Base-by-base conservation (phyloP, 768 basidiomycete genomes). In the Boletus edulis region DNA sequence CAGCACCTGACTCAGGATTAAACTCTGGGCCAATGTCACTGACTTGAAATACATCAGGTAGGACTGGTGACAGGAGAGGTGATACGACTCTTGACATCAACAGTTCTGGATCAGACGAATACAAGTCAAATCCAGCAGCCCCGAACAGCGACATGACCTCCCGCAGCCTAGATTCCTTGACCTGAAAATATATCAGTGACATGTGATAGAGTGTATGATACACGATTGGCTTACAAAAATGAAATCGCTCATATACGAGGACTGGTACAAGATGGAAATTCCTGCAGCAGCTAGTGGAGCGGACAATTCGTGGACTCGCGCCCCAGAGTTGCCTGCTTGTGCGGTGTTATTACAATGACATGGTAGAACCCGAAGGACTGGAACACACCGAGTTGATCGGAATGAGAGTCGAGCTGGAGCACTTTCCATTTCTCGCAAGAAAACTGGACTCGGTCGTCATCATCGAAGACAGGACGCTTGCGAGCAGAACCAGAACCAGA, bases 211-310 rank as follows among this genome's bases (percentile, higher is more conserved):
- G 41, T 3, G 15, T 13, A 42, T 44, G 10, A n/a, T 37, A 11
- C 15, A 20, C n/a, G 29, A 29, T 32, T 38, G 53, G 73, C 85
- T 60, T 63, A 90, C 88, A 59, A 91, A 84, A 54, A 91, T 87
- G 65, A 87, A 91, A 69, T 91, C 89, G 61, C 87, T 85, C 80
- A 82, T 84, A 68, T 91, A 91, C 3, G 88, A 88, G 6, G 87
- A 89, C 65, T 89, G 87, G 68, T 91, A 92, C 14, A 91, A 74
- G 46, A 92, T 91, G 32, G 86, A 88, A 37, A 92, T 89, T 3
- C 87, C 87, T 37, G 85, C 86, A 13, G 82, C 84, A 12, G 88
- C 87, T 18, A 92, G 73, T 32, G 85, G 87, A 15, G 86, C 84
- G 20, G 90, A 90, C 32, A 92, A 75, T 64, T 91, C 87, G 57